Evolutionary conservation across 169 alveolate genomes (phyloP).

Genomic region (Theileria sp.): DNA sequence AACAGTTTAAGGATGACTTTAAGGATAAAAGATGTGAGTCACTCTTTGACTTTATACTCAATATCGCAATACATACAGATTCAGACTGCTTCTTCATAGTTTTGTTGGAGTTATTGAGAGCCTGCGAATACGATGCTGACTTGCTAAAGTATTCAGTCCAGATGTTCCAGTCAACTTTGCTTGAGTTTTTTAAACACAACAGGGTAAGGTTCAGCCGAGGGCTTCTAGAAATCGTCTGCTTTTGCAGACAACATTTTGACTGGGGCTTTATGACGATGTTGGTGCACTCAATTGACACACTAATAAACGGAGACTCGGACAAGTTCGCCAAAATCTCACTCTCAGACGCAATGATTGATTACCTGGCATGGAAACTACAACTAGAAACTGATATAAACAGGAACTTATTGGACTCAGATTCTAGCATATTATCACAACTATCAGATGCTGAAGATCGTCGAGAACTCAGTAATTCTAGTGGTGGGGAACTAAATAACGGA

Average conservation of each 20-base stretch:
- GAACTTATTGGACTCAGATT: not conserved
- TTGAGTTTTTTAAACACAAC: slow-evolving; percentile 55
- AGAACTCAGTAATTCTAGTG: not conserved
- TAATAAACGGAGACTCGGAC: slow-evolving; percentile 31
- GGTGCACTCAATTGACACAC: slow-evolving; percentile 46
- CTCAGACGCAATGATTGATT: slow-evolving; percentile 61
- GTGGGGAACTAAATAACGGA: not conserved
- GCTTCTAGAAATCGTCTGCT: slow-evolving; percentile 60
- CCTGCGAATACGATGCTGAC: slow-evolving; percentile 34
- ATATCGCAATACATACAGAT: slow-evolving; percentile 37
- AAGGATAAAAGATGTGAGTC: slow-evolving; percentile 28
- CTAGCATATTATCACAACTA: not conserved
- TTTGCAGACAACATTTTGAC: slow-evolving; percentile 63
- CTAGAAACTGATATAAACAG: not conserved
- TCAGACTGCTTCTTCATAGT: slow-evolving; percentile 53
- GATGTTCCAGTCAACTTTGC: slow-evolving; percentile 43
- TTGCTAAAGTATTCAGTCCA: slow-evolving; percentile 41
- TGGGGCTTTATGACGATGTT: slow-evolving; percentile 70
- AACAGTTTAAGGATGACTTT: slow-evolving; percentile 38
- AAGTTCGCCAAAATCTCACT: slow-evolving; percentile 26
- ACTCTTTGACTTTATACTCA: slow-evolving; percentile 50
- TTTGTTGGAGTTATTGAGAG: slow-evolving; percentile 52
- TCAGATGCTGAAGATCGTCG: not conserved
- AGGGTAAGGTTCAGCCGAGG: slow-evolving; percentile 60
- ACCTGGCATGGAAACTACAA: slow-evolving; percentile 55